A percentile compares a stretch with the other conserved stretches of the same genome.
Conservation (phyloP, 2,329 filamentous ascomycete genomes). For the Apiospora sp. region DNA sequence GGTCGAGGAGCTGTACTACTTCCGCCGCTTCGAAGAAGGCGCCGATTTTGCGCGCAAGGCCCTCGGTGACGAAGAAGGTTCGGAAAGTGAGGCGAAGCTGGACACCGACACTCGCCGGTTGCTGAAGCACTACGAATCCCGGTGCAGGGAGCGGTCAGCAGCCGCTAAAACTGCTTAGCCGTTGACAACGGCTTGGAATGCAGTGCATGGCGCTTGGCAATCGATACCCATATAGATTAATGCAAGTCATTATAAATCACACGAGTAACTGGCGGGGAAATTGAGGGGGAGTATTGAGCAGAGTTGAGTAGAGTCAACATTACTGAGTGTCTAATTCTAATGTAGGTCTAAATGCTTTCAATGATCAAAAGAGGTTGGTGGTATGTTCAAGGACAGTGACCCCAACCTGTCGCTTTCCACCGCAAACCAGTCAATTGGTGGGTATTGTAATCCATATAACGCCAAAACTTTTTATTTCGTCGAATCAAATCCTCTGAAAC, state of each 20-base stretch:
- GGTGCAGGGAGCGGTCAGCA: slow-evolving; percentile 46
- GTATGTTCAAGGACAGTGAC: slow-evolving; percentile 16
- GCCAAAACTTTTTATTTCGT: slow-evolving; percentile 22
- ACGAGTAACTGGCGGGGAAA: not conserved
- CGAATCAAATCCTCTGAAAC: slow-evolving; percentile 23
- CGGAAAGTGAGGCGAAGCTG: slow-evolving; percentile 39
- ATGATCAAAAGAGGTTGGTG: slow-evolving; percentile 3
- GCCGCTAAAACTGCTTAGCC: not conserved
- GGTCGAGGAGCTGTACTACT: slow-evolving; percentile 66
- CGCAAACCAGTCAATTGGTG: not conserved
- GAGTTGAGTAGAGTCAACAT: slow-evolving; percentile 26
- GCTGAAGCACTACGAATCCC: slow-evolving; percentile 52
- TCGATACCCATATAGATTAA: not conserved
- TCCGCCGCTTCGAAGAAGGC: slow-evolving; percentile 55
- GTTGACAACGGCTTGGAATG: not conserved
- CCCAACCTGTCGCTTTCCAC: slow-evolving; percentile 5
- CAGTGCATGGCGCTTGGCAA: not conserved
- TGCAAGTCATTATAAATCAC: not conserved
- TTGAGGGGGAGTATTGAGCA: slow-evolving; percentile 27
- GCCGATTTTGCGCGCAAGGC: slow-evolving; percentile 49
- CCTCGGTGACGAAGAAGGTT: slow-evolving; percentile 33
- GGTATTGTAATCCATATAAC: slow-evolving; percentile 19
- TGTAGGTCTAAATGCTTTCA: slow-evolving; percentile 23
- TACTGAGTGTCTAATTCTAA: slow-evolving; percentile 25
- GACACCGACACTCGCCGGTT: slow-evolving; percentile 53